Base-by-base conservation (phyloP, 495 filamentous ascomycete species). In the Penicillium odoratum region DNA sequence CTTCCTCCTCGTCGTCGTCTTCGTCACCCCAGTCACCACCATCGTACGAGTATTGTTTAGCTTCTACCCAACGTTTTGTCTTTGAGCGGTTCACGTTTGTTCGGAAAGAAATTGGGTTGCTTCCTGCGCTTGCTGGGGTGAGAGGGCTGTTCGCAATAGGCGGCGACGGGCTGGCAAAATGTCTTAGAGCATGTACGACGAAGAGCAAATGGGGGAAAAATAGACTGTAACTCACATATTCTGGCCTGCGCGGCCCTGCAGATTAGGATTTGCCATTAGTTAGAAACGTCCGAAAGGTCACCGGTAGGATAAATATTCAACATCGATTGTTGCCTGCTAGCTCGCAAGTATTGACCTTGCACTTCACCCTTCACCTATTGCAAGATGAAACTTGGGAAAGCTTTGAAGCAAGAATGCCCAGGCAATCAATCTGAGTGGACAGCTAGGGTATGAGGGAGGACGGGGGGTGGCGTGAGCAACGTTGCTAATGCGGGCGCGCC, bases 61-160 rank as follows among this genome's bases (percentile, higher is more conserved):
- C 94, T 64, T 97, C 87, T 10, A 93, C 88, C 94, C 94, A 98
- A 77, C 92, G 92, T 74, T 86, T 92, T 16, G 94, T 97, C 75
- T 97, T 96, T 33, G 87, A 79, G 56, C 94, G 89, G 73, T 90
- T 92, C 29, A 97, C 87, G 68, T 98, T 96, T 11, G 92, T 82
- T 65, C 81, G 84, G 71, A 85, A 90, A 44, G 83, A 83, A 16
- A 83, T 67, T 31, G 85, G 78, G 68, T 78, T 64, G 52, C 64
- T 62, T 44, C 67, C 51, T 38, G 65, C 60, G 43, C 54, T 60
- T 30, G 50, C 54, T 29, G 74, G 69, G 0, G 73, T 68, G 25
- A 70, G 52, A n/a, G 73, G 72, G 53, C 68, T 75, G 47, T 59
- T 63, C 36, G 62, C 51, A 56, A 55, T 67, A 26, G 65, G 53